Percentiles rank a stretch among this genome's conserved stretches.
Evolutionary conservation across 1,284 basidiomycete genomes (phyloP).

Genomic region (Ganoderma sinense): DNA sequence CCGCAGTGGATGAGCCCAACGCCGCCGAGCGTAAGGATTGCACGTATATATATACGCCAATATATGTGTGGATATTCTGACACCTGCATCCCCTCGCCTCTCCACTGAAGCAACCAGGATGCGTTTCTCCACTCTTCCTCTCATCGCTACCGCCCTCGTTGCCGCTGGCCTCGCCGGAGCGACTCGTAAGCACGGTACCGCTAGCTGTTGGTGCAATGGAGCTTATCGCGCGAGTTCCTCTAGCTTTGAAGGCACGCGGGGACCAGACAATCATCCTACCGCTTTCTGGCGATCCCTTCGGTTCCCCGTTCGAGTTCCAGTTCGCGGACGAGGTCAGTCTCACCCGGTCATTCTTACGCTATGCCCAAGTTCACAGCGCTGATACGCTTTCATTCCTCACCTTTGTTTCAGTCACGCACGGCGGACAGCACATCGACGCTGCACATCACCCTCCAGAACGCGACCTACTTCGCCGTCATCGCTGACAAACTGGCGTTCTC

Average conservation of each 20-base stretch:
- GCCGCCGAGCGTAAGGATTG: neutral
- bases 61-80: neutral
- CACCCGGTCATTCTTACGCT: neutral
- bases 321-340: constrained; percentile 3
- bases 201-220: neutral
- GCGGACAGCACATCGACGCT: neutral
- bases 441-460: neutral
- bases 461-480: neutral
- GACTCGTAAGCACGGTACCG: neutral
- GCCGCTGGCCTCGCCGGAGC: neutral
- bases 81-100: neutral
- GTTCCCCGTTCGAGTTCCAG: neutral
- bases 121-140: neutral
- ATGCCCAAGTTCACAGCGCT: neutral
- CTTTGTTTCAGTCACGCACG: neutral
- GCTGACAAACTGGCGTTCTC: neutral
- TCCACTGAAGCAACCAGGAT: neutral
- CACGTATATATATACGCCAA: neutral
- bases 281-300: neutral
- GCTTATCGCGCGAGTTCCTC: neutral
- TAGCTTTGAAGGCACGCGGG: neutral
- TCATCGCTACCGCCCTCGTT: neutral
- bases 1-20: neutral
- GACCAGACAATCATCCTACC: constrained; percentile 1
- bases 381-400: neutral